phyloP scores from a whole-genome alignment of 23 red algal genomes.

The Gracilaria domingensis region DNA sequence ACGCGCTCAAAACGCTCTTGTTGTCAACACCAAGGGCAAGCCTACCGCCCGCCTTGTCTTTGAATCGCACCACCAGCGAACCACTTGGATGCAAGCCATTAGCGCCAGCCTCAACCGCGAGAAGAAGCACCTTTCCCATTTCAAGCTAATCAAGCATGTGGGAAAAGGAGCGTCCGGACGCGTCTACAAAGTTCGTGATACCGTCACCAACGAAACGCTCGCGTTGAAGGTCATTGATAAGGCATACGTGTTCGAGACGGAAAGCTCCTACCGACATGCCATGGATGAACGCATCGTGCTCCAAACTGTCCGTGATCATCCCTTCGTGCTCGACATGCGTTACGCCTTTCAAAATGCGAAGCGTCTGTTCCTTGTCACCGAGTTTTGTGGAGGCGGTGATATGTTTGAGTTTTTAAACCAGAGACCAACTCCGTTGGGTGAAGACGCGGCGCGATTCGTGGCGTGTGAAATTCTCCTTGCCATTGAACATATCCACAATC shows the following conservation, averaged over 20 bases:
- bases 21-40: not conserved
- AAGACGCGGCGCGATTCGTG: conserved; percentile 64
- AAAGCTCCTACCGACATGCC: conserved; percentile 79
- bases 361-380: conserved; percentile 91
- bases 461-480: conserved; percentile 88
- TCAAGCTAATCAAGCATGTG: conserved; percentile 67
- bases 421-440: conserved; percentile 48
- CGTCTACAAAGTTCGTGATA: conserved; percentile 81
- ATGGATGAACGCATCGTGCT: conserved; percentile 93
- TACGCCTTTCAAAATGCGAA: conserved; percentile 90
- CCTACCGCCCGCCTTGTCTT: not conserved
- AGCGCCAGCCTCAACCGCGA: not conserved
- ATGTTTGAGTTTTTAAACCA: conserved; percentile 81
- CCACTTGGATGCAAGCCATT: conserved; percentile 1
- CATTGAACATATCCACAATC: conserved; percentile 91
- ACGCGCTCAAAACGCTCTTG: not conserved
- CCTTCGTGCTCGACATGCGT: conserved; percentile 84
- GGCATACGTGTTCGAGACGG: conserved; percentile 64
- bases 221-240: conserved; percentile 95
- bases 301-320: conserved; percentile 77
- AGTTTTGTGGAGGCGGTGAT: conserved; percentile 90
- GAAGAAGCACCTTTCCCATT: conserved; percentile 72
- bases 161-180: conserved; percentile 87
- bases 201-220: conserved; percentile 62
- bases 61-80: not conserved